These are phyloP conservation scores for Curvularia spicifera DNA, from an alignment of 2,329 filamentous ascomycete species.

Conservation along the genomic window DNA sequence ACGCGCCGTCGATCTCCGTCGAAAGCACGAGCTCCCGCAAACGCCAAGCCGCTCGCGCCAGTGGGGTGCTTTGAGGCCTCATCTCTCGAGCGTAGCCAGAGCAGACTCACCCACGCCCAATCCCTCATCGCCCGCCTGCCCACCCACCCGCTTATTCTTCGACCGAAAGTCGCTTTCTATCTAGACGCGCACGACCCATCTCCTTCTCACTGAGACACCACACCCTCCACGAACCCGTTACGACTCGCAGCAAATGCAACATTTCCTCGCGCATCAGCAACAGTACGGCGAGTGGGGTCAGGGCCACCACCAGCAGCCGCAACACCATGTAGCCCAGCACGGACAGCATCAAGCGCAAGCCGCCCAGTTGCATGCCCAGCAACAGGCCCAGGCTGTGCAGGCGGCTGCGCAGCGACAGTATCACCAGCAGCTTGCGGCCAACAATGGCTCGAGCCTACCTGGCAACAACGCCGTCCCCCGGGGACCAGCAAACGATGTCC, in stretches of 20 bases:
- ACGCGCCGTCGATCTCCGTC: conserved; percentile 27
- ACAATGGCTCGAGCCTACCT: conserved; percentile 60
- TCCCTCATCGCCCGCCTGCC: conserved; percentile 20
- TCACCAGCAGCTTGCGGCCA: conserved; percentile 75
- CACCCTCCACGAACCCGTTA: conserved; percentile 18
- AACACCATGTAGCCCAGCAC: conserved; percentile 51
- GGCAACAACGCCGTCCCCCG: conserved; percentile 47
- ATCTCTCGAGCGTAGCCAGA: conserved; percentile 33
- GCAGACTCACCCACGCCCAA: conserved; percentile 25
- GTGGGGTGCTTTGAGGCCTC: conserved; percentile 35
- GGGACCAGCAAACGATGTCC: conserved; percentile 49
- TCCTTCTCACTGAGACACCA: conserved; percentile 11
- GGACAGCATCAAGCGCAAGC: conserved; percentile 50
- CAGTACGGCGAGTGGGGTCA: conserved; percentile 63
- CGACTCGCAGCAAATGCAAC: conserved; percentile 56
- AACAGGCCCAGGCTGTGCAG: conserved; percentile 54
- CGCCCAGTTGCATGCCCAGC: conserved; percentile 55
- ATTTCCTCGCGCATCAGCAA: conserved; percentile 69
- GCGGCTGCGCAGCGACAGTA: conserved; percentile 61
- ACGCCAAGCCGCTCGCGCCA: conserved; percentile 33
- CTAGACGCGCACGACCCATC: conserved; percentile 8
- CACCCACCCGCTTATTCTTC: conserved; percentile 18
- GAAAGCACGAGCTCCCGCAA: conserved; percentile 35
- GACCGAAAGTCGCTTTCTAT: conserved; percentile 16
- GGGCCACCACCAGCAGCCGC: conserved; percentile 50